Conservation (phyloP, 139 green algal genomes). For the Haematococcus lacustris region DNA sequence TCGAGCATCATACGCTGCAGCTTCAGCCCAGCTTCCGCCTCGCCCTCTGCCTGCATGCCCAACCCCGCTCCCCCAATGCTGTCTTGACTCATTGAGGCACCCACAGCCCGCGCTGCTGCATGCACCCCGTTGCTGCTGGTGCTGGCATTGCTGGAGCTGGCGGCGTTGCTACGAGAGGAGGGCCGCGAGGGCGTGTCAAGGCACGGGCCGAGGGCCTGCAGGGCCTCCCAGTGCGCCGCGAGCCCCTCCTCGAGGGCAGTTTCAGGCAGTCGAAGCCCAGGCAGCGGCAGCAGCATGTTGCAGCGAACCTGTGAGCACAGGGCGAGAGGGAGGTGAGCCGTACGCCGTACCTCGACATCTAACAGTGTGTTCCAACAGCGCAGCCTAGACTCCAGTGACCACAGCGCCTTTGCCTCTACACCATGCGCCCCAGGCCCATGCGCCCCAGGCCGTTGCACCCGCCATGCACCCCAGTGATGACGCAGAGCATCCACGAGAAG, state of each 20-base stretch:
- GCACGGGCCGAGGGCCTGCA: slow-evolving; percentile 7
- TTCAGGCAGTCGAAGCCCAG: slow-evolving; percentile 7
- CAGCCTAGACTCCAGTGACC: no score
- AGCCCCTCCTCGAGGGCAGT: slow-evolving; percentile 28
- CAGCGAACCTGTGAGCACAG: slow-evolving; percentile 23
- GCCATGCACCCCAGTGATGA: not conserved
- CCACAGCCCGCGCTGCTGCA: no score
- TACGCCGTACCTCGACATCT: not conserved
- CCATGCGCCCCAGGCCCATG: not conserved
- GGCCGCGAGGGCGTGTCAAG: not conserved
- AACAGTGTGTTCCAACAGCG: not conserved
- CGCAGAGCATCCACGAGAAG: not conserved
- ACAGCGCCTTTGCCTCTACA: not conserved
- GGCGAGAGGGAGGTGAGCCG: not conserved
- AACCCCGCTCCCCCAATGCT: no score
- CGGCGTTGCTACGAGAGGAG: not conserved
- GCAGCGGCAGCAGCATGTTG: slow-evolving; percentile 58
- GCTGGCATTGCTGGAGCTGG: not conserved
- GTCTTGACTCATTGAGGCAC: no score
- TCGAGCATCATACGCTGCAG: not conserved
- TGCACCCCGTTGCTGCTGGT: no score
- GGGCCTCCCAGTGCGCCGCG: slow-evolving; percentile 29
- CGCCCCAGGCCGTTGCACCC: not conserved
- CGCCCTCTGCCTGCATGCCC: not conserved
- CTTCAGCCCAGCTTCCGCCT: not conserved